A percentile compares a stretch with the other conserved stretches of the same genome.
Conservation (phyloP, 164 flowering plant species). For the Liquidambar formosana region DNA sequence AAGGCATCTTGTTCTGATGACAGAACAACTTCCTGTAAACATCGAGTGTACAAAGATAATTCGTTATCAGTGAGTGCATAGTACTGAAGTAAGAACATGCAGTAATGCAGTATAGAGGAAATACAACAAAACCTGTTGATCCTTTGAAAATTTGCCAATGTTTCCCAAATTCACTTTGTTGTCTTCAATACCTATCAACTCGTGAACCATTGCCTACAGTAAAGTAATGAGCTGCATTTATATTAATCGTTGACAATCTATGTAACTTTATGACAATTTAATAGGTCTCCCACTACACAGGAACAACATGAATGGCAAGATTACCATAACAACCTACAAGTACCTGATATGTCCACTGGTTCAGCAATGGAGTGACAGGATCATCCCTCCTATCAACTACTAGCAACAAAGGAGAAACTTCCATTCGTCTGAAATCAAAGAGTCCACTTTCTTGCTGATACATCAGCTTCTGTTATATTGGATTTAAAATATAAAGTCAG, state of each 20-base stretch:
- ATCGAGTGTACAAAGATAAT: slow-evolving; percentile 14
- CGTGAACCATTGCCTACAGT: slow-evolving; percentile 97
- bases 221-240: slow-evolving; percentile 7
- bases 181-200: slow-evolving; percentile 86
- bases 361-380: slow-evolving; percentile 90
- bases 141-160: slow-evolving; percentile 65
- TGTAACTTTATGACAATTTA: too few species aligned
- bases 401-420: slow-evolving; percentile 83
- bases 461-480: slow-evolving; percentile 75
- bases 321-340: not conserved
- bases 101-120: not conserved
- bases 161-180: slow-evolving; percentile 80
- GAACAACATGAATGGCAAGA: not conserved
- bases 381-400: slow-evolving; percentile 92
- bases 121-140: slow-evolving; percentile 70
- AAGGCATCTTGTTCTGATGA: slow-evolving; percentile 94
- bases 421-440: slow-evolving; percentile 92
- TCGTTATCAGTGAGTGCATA: not conserved
- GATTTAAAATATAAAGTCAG: slow-evolving; percentile 10
- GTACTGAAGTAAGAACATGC: not conserved
- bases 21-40: slow-evolving; percentile 81
- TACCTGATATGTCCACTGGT: slow-evolving; percentile 99
- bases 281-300: too few species aligned
- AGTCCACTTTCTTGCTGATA: slow-evolving; percentile 96
- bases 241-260: too few species aligned